Conservation (phyloP, 129 eudicot species). For the Pittosporum tobira region DNA sequence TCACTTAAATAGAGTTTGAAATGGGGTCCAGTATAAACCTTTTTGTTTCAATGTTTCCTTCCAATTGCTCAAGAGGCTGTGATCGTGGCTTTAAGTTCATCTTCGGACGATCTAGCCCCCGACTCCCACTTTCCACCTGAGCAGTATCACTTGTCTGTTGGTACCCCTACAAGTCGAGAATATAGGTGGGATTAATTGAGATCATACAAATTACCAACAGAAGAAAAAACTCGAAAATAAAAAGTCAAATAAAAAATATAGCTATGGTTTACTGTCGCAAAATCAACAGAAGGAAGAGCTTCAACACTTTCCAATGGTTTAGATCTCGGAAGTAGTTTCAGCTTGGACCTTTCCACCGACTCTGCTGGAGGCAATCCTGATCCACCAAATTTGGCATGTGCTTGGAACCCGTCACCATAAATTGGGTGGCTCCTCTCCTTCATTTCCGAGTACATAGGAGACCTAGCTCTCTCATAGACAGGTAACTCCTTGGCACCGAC, state of each 20-base stretch:
- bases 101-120: slow-evolving; percentile 56
- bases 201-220: neutral
- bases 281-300: slow-evolving; percentile 15
- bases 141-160: slow-evolving; percentile 29
- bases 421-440: slow-evolving; percentile 27
- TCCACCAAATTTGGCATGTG: slow-evolving; percentile 25
- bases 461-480: slow-evolving; percentile 18
- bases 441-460: slow-evolving; percentile 20
- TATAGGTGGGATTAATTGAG: neutral
- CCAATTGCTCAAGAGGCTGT: slow-evolving; percentile 52
- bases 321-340: slow-evolving; percentile 79
- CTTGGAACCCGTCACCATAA: slow-evolving; percentile 22
- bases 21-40: slow-evolving; percentile 38
- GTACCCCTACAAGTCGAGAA: slow-evolving; percentile 23
- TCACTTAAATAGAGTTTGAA: neutral
- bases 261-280: slow-evolving; percentile 42
- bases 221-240: neutral
- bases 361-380: slow-evolving; percentile 27
- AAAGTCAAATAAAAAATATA: neutral
- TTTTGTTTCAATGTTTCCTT: slow-evolving; percentile 38
- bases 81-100: slow-evolving; percentile 66
- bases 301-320: slow-evolving; percentile 56
- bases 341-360: slow-evolving; percentile 59
- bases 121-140: slow-evolving; percentile 29
- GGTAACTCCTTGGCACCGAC: slow-evolving; percentile 28